Evolutionary conservation across 306 rosid genomes (phyloP), one percentile per base, ranked within the genome.

Genomic region (Sicyos baderoa): DNA sequence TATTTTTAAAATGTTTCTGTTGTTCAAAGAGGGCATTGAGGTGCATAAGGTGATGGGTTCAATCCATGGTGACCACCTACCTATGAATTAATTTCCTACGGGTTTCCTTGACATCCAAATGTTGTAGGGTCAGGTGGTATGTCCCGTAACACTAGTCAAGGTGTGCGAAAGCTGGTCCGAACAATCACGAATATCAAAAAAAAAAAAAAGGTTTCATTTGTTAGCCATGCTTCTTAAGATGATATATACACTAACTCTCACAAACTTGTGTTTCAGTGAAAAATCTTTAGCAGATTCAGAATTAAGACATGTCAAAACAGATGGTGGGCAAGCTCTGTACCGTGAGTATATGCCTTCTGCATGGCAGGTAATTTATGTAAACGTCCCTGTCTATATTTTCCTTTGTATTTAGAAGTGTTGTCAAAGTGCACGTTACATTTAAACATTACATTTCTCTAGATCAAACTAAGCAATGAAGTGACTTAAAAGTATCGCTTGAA

Each of bases 301-400:
- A 65, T 67, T 63, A 54, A 87, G 75, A 83, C 79, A 72, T 54
- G 72, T 54, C 50, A 66, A 76, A 27, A 69, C 74, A 59, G 84
- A 56, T 56, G 51, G 27, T 70, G 81, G 57, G 59, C 84, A 70
- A 58, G 62, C 55, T 78, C 83, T 78, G 71, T 77, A 83, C 72
- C 92, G 89, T 23, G 96, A 92, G 83, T 89, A 80, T 73, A 92
- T 89, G 96, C 96, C 97, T 75, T 79, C 91, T 12, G 79, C 76
- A 61, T 89, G 97, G 97, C 96, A 92, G 97, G 97, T 92, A 84
- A 78, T 62, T 48, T 69, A 68, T 68, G 58, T 59, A 22, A 69
- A 54, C 51, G 65, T 63, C 55, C 49, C 66, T 55, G 42, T 11
- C 59, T 48, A 27, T 21, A 66, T 10, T 3, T 51, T 15, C 17